Conservation (phyloP, 352 stramenopile species). For the Globisporangium cylindrosporum region DNA sequence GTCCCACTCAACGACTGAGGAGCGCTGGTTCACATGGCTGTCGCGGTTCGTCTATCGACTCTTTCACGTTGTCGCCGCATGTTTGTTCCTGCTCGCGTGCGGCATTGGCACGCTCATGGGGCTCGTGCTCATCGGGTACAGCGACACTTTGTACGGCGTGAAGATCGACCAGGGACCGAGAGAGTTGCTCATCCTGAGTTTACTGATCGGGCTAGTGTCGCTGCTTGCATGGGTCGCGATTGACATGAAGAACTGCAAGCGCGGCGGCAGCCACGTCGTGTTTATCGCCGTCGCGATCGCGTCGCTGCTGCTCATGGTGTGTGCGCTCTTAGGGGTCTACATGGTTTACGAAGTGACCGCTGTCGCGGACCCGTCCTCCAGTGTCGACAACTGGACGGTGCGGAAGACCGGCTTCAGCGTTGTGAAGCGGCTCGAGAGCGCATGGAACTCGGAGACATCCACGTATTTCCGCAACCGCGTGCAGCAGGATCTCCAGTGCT, state of each 20-base stretch:
- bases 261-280: slow-evolving; percentile 24
- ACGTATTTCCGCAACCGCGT: slow-evolving; percentile 42
- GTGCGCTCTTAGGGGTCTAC: slow-evolving; percentile 45
- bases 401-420: slow-evolving; percentile 72
- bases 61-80: slow-evolving; percentile 26
- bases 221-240: slow-evolving; percentile 52
- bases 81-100: slow-evolving; percentile 45
- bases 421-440: slow-evolving; percentile 35
- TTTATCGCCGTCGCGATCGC: slow-evolving; percentile 41
- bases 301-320: slow-evolving; percentile 38
- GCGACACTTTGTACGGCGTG: slow-evolving; percentile 50
- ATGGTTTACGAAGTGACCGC: slow-evolving; percentile 62
- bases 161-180: slow-evolving; percentile 41
- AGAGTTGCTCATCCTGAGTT: slow-evolving; percentile 36
- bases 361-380: slow-evolving; percentile 30
- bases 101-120: slow-evolving; percentile 53
- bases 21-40: slow-evolving; percentile 76
- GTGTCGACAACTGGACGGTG: slow-evolving; percentile 65
- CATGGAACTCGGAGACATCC: slow-evolving; percentile 41
- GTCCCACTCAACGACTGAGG: slow-evolving; percentile 59
- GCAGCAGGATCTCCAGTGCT: slow-evolving; percentile 71
- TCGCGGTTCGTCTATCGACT: slow-evolving; percentile 38
- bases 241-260: slow-evolving; percentile 42
- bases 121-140: slow-evolving; percentile 47
- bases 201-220: slow-evolving; percentile 29